Percentiles rank a stretch among this genome's conserved stretches.
Conservation (phyloP, 208 protist genomes). For the Naegleria fowleri region DNA sequence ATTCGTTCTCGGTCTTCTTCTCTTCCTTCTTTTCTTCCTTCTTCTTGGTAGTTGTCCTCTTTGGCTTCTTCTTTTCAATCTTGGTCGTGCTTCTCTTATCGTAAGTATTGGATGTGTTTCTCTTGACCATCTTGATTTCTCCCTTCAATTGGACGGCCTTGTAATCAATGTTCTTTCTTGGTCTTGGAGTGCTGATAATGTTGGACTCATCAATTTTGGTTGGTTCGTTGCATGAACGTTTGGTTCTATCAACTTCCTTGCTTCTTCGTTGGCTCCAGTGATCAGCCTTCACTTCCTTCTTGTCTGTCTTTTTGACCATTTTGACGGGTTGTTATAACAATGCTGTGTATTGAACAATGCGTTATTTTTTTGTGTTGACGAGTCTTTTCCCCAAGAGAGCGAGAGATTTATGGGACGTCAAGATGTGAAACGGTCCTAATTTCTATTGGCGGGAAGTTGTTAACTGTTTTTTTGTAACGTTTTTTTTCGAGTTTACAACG, state of each 20-base stretch:
- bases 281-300: not conserved
- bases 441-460: too few relatives aligned
- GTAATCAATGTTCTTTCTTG: not conserved
- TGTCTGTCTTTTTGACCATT: not conserved
- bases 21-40: not conserved
- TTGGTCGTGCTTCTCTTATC: not conserved
- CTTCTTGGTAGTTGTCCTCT: not conserved
- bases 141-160: not conserved
- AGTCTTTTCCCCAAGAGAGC: too few relatives aligned
- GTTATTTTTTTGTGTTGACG: too few relatives aligned
- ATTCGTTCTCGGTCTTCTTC: not conserved
- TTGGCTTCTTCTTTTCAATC: not conserved
- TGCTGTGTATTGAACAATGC: too few relatives aligned
- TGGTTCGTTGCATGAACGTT: not conserved
- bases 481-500: too few relatives aligned
- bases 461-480: too few relatives aligned
- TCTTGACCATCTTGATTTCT: not conserved
- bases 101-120: not conserved
- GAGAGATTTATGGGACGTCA: too few relatives aligned
- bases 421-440: too few relatives aligned
- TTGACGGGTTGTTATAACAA: too few relatives aligned
- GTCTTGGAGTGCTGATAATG: not conserved
- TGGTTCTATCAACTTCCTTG: not conserved
- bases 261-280: not conserved
- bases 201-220: not conserved